Evolutionary conservation across 805 yeast species (phyloP).

Genomic region (Monosporozyma aquatica): DNA sequence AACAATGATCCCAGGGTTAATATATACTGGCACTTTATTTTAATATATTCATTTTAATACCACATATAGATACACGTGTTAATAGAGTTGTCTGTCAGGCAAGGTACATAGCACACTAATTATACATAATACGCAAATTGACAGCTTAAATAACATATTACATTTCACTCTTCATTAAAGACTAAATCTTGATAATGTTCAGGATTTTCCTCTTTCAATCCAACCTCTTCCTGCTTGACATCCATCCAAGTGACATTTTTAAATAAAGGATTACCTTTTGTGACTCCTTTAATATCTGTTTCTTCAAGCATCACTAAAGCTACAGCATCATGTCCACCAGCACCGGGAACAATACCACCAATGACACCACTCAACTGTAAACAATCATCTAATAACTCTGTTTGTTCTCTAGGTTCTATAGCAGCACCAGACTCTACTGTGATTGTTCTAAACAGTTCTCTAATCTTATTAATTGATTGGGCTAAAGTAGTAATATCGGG

Average conservation of each 20-base stretch:
- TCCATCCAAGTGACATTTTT: constrained; percentile 57
- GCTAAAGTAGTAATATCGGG: constrained; percentile 30
- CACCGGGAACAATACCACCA: constrained; percentile 98
- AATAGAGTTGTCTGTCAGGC: too few species aligned
- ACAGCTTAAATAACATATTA: too few species aligned
- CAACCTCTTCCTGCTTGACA: constrained; percentile 51
- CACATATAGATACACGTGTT: too few species aligned
- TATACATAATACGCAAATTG: too few species aligned
- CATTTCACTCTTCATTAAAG: neutral
- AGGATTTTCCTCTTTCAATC: constrained; percentile 43
- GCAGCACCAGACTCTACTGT: constrained; percentile 67
- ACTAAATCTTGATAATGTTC: constrained; percentile 20
- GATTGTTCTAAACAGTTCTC: constrained; percentile 49
- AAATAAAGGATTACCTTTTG: constrained; percentile 29
- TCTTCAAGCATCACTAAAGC: constrained; percentile 53
- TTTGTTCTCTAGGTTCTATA: constrained; percentile 80
- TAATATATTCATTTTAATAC: neutral
- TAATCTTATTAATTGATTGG: constrained; percentile 39
- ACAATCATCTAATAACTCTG: constrained; percentile 54
- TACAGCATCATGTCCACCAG: constrained; percentile 95
- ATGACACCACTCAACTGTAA: constrained; percentile 58
- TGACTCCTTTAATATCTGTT: constrained; percentile 28
- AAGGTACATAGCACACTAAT: too few species aligned
- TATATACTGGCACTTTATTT: too few species aligned
- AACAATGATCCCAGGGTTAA: too few species aligned